Conservation (phyloP, 2,329 filamentous ascomycete species). For the Penicillium sp. region DNA sequence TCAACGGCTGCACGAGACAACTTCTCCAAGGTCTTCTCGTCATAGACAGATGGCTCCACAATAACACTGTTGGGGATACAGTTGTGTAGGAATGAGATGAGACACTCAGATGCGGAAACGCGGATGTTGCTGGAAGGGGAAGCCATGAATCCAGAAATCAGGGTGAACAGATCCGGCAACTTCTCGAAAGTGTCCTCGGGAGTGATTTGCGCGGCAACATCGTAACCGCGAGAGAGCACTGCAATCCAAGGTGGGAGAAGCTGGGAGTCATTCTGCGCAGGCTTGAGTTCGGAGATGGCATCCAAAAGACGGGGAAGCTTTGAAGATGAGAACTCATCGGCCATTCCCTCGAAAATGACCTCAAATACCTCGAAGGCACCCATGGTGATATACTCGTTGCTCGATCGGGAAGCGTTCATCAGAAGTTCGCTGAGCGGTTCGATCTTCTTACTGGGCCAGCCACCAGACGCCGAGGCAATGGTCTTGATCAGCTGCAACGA, state of each 20-base stretch:
- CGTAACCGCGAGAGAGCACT: conserved; percentile 89
- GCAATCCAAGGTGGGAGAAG: conserved; percentile 95
- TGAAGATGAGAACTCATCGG: conserved; percentile 78
- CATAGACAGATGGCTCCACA: conserved; percentile 83
- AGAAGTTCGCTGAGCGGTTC: conserved; percentile 87
- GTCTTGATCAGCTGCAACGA: conserved; percentile 89
- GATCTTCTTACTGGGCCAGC: conserved; percentile 96
- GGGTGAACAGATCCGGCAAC: conserved; percentile 76
- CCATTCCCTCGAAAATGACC: conserved; percentile 90
- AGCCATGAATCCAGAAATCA: conserved; percentile 77
- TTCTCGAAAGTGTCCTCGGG: conserved; percentile 91
- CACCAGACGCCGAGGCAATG: conserved; percentile 79
- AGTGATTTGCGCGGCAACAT: conserved; percentile 84
- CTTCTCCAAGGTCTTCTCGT: conserved; percentile 85
- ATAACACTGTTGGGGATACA: conserved; percentile 82
- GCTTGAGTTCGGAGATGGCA: conserved; percentile 87
- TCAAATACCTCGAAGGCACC: conserved; percentile 96
- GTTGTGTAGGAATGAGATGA: conserved; percentile 89
- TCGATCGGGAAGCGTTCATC: conserved; percentile 82
- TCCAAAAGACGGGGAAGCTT: conserved; percentile 88
- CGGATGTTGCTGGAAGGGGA: conserved; percentile 91
- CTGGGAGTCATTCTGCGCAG: conserved; percentile 89
- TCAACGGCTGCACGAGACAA: conserved; percentile 69
- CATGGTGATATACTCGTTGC: conserved; percentile 95
- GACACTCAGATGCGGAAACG: conserved; percentile 88